A percentile compares a stretch with the other conserved stretches of the same genome.
Evolutionary conservation across 2,329 filamentous ascomycete genomes (phyloP).

Genomic region (Zymoseptoria crescenta): DNA sequence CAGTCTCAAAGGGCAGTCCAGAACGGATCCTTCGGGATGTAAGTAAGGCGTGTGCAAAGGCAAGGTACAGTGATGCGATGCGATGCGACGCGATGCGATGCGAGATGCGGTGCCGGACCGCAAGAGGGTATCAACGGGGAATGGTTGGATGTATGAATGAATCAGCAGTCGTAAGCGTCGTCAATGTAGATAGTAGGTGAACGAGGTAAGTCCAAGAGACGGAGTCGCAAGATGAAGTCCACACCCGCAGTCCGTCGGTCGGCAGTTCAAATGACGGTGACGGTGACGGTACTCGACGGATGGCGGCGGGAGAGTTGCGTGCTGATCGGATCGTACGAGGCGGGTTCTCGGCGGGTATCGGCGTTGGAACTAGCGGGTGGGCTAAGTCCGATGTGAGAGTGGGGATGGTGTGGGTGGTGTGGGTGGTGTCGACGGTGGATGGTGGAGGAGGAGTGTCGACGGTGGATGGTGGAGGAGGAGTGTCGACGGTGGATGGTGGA

Average conservation of each 20-base stretch:
- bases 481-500: no score
- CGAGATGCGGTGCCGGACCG: slow-evolving; percentile 3
- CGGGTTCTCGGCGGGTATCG: not conserved
- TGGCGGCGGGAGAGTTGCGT: not conserved
- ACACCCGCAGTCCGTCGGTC: no score
- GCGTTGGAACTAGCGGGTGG: no score
- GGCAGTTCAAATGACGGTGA: no score
- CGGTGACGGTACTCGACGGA: no score
- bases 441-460: no score
- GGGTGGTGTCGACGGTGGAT: no score
- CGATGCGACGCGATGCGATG: not conserved
- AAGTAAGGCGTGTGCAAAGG: not conserved
- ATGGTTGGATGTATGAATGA: not conserved
- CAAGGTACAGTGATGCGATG: not conserved
- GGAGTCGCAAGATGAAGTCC: not conserved
- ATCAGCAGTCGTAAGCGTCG: not conserved
- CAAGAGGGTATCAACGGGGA: not conserved
- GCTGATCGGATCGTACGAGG: not conserved
- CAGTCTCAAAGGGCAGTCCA: not conserved
- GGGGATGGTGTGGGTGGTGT: not conserved
- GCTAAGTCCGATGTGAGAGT: not conserved
- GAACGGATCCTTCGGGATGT: not conserved
- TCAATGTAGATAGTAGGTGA: not conserved
- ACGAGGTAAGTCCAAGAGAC: not conserved
- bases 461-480: no score